A percentile compares a stretch with the other conserved stretches of the same genome.
Conservation (phyloP, 495 filamentous ascomycete species). For the Hyaloscypha finlandica region DNA sequence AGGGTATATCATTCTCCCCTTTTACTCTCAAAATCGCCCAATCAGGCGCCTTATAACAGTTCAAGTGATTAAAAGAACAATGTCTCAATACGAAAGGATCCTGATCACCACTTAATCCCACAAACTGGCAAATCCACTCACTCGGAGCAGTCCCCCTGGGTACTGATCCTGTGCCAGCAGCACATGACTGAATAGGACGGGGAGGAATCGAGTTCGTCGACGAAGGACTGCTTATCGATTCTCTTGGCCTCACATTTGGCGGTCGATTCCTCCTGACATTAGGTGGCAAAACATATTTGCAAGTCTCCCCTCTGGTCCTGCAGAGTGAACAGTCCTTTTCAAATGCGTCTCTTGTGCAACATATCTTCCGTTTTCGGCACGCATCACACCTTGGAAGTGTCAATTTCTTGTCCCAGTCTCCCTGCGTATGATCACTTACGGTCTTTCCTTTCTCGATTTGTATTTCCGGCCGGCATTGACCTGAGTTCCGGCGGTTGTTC, state of each 20-base stretch:
- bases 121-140: slow-evolving; percentile 23
- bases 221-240: slow-evolving; percentile 6
- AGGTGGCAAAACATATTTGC: slow-evolving; percentile 21
- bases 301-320: slow-evolving; percentile 15
- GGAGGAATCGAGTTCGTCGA: slow-evolving; percentile 6
- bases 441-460: slow-evolving; percentile 25
- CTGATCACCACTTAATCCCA: slow-evolving; percentile 25
- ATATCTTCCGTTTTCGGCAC: slow-evolving; percentile 25
- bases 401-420: background rate
- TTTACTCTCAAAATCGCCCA: slow-evolving; percentile 24
- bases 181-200: background rate
- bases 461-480: slow-evolving; percentile 21
- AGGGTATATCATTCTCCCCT: slow-evolving; percentile 15
- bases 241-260: background rate
- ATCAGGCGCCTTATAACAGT: slow-evolving; percentile 25
- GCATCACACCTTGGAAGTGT: slow-evolving; percentile 18
- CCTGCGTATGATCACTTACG: slow-evolving; percentile 8
- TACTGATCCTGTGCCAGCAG: background rate
- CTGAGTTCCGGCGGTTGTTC: background rate
- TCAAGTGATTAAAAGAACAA: slow-evolving; percentile 26
- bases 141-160: background rate
- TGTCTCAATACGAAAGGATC: slow-evolving; percentile 26
- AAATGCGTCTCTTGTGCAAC: slow-evolving; percentile 21
- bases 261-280: slow-evolving; percentile 18
- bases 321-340: slow-evolving; percentile 20